Conservation (phyloP, 148 eudicot genomes). For the Dianthus caryophyllus region DNA sequence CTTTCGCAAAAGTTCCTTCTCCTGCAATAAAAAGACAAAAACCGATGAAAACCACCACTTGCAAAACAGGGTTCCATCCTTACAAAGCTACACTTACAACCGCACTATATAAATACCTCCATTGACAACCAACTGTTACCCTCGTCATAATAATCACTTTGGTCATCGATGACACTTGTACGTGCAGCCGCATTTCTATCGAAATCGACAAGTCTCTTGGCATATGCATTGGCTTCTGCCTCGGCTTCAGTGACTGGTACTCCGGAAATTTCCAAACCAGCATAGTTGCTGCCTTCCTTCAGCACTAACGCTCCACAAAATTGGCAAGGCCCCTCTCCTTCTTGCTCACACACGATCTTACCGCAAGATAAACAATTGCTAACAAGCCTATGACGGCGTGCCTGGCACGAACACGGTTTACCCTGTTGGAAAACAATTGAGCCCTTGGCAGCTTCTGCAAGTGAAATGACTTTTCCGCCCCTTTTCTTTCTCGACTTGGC, state of each 20-base stretch:
- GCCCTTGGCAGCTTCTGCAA: slow-evolving; percentile 98
- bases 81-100: not conserved
- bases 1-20: slow-evolving; percentile 84
- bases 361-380: slow-evolving; percentile 99
- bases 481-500: slow-evolving; percentile 67
- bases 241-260: slow-evolving; percentile 63
- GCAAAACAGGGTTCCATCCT: not conserved
- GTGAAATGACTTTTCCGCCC: slow-evolving; percentile 72
- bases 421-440: slow-evolving; percentile 90
- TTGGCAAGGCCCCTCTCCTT: slow-evolving; percentile 96
- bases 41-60: not conserved
- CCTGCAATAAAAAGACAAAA: slow-evolving; percentile 38
- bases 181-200: slow-evolving; percentile 97
- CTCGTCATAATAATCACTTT: slow-evolving; percentile 94
- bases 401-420: slow-evolving; percentile 93
- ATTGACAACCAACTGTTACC: slow-evolving; percentile 86
- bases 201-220: slow-evolving; percentile 97
- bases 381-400: slow-evolving; percentile 76
- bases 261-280: slow-evolving; percentile 64
- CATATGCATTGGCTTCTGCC: slow-evolving; percentile 91
- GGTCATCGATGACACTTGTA: slow-evolving; percentile 97
- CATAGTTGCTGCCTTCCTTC: slow-evolving; percentile 90
- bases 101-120: slow-evolving; percentile 50
- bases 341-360: slow-evolving; percentile 96
- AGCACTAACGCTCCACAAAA: slow-evolving; percentile 94